phyloP scores from a whole-genome alignment of 768 basidiomycete species.

The Tylopilus felleus region DNA sequence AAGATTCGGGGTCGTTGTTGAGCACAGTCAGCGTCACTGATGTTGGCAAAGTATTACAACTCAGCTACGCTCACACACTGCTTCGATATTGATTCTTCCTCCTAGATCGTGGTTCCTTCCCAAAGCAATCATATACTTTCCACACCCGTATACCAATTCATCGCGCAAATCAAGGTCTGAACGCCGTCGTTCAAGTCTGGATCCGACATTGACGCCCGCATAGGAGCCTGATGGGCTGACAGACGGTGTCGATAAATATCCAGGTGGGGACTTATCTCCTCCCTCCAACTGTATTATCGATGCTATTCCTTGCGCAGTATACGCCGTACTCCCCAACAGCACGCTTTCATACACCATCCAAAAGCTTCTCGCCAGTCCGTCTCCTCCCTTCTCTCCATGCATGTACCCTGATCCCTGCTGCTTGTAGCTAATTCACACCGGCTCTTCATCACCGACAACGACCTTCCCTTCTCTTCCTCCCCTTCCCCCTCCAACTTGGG shows the following conservation, averaged over 20 bases:
- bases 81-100: neutral
- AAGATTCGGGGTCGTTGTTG: slow-evolving; percentile 56
- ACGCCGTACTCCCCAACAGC: slow-evolving; percentile 65
- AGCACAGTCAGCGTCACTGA: slow-evolving; percentile 84
- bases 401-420: slow-evolving; percentile 1
- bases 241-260: slow-evolving; percentile 77
- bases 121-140: slow-evolving; percentile 76
- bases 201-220: slow-evolving; percentile 1
- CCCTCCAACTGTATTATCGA: neutral
- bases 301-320: slow-evolving; percentile 44
- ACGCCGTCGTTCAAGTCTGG: neutral
- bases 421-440: slow-evolving; percentile 72
- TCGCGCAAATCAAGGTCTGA: slow-evolving; percentile 66
- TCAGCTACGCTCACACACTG: neutral
- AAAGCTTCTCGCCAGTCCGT: slow-evolving; percentile 79
- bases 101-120: slow-evolving; percentile 72
- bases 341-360: slow-evolving; percentile 69
- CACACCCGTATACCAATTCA: slow-evolving; percentile 65
- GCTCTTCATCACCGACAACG: slow-evolving; percentile 66
- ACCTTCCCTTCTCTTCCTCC: slow-evolving; percentile 48
- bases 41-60: slow-evolving; percentile 58
- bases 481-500: slow-evolving; percentile 39
- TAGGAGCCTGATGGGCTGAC: slow-evolving; percentile 72
- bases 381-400: neutral
- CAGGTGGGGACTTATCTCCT: slow-evolving; percentile 42